These are phyloP conservation scores for Conidiobolus incongruus DNA, from an alignment of 371 early-diverging fungal species.

Conservation along the genomic window DNA sequence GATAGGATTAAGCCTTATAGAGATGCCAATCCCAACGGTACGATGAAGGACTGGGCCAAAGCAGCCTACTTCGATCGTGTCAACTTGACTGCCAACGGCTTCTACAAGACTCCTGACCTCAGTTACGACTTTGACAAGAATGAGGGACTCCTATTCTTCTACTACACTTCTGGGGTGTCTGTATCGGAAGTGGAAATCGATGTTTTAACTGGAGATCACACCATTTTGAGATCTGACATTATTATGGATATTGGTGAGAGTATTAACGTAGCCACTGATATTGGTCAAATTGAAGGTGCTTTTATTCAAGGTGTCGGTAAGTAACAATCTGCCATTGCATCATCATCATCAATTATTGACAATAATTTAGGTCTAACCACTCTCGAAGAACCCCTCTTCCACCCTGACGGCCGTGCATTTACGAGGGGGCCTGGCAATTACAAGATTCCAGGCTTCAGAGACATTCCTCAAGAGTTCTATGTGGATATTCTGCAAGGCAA, in stretches of 20 bases:
- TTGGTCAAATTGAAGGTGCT: slow-evolving; percentile 70
- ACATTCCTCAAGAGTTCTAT: slow-evolving; percentile 49
- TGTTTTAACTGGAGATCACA: slow-evolving; percentile 45
- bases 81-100: slow-evolving; percentile 46
- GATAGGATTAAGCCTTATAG: slow-evolving; percentile 37
- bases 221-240: slow-evolving; percentile 37
- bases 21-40: slow-evolving; percentile 17
- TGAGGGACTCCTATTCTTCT: slow-evolving; percentile 32
- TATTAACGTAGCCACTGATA: slow-evolving; percentile 51
- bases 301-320: slow-evolving; percentile 35
- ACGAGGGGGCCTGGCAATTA: slow-evolving; percentile 58
- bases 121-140: slow-evolving; percentile 31
- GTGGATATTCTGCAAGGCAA: slow-evolving; percentile 31
- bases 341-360: too few relatives aligned
- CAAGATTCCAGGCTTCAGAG: slow-evolving; percentile 53
- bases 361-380: slow-evolving; percentile 38
- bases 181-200: slow-evolving; percentile 57
- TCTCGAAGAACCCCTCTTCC: slow-evolving; percentile 39
- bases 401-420: slow-evolving; percentile 31
- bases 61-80: slow-evolving; percentile 46
- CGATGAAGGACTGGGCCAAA: slow-evolving; percentile 15
- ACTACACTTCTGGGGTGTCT: slow-evolving; percentile 53
- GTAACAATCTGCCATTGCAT: neutral
- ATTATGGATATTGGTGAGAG: slow-evolving; percentile 49
- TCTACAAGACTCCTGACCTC: slow-evolving; percentile 45